phyloP scores from a whole-genome alignment of 2,329 filamentous ascomycete species.

The Cercospora sojina region DNA sequence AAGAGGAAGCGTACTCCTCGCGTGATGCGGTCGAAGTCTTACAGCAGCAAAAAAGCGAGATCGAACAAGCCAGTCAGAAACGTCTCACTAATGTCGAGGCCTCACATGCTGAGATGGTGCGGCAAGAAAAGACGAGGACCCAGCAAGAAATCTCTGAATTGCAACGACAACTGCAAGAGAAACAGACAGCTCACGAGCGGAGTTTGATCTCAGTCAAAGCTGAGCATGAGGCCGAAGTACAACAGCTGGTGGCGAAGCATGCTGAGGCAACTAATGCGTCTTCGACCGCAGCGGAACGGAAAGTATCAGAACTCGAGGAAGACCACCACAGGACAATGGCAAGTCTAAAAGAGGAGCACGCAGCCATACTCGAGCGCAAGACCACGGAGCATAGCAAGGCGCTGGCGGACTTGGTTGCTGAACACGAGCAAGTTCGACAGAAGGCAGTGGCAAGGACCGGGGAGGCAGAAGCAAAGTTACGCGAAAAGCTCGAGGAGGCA shows the following conservation, averaged over 20 bases:
- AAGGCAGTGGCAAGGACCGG: background rate
- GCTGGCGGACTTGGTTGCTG: background rate
- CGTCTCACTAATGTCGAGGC: background rate
- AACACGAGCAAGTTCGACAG: background rate
- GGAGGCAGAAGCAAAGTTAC: background rate
- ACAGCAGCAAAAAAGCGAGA: background rate
- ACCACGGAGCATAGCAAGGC: conserved; percentile 7
- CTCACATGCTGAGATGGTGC: background rate
- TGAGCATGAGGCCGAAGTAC: conserved; percentile 13
- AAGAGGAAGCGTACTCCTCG: background rate
- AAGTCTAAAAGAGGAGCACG: conserved; percentile 22
- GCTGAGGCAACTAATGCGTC: background rate
- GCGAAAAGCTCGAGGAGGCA: background rate
- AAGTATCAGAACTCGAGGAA: background rate
- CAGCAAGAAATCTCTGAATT: background rate
- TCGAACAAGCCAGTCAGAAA: background rate
- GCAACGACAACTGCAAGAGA: conserved; percentile 10
- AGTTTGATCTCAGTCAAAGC: background rate
- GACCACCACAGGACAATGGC: conserved; percentile 13
- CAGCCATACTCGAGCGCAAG: conserved; percentile 2
- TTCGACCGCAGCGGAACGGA: background rate
- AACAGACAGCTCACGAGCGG: conserved; percentile 11
- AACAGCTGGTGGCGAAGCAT: background rate
- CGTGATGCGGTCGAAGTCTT: background rate
- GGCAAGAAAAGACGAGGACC: background rate